Base-by-base conservation (phyloP, 2,329 filamentous ascomycete species). In the Microascus cirrosus region DNA sequence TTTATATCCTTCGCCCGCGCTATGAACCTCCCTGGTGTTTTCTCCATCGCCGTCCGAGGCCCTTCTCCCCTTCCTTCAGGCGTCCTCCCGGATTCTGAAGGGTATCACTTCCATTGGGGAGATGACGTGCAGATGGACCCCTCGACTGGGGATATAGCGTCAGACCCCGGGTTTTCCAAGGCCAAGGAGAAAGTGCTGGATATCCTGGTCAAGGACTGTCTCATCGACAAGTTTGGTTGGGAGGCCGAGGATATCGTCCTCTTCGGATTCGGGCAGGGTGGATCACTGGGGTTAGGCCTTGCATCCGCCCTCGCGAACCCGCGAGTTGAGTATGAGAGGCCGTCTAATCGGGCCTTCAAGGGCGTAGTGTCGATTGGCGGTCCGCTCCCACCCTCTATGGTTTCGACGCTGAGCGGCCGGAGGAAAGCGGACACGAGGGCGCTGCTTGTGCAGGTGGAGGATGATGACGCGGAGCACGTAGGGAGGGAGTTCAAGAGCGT, bases 21-120 rank as follows among this genome's bases (percentile, higher is more conserved):
- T 63, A 73, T 95, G 60, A 77, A 80, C 60, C 81, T 95, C 2
- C 90, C 90, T 0, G 88, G 91, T 65, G 91, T 91, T 56, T 80
- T 85, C 59, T 84, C 84, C 65, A 80, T 96, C 57, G 81, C 89
- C 7, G 75, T 95, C 50, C 87, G 87, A 66, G 91, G 85, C 0
- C 84, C 87, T 0, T 77, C 77, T 25, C 81, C 82, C 0, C 75
- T 95, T 5, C 87, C 89, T 1, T 83, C 89, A 57, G 78, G 84
- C 53, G 72, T 92, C 5, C 77, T 84, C 2, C 84, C 83, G 45
- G 45, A 11, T 8, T 54, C 62, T 24, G 15, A 63, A 61, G 62
- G 63, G 39, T 61, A 32, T 32, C 71, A 79, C 58, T 82, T 76
- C 62, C 82, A 88, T 71, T 89, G 84, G 84, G 85, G 85, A 54